These are phyloP conservation scores for Neurospora intermedia DNA, from an alignment of 495 filamentous ascomycete species.

Conservation along the genomic window DNA sequence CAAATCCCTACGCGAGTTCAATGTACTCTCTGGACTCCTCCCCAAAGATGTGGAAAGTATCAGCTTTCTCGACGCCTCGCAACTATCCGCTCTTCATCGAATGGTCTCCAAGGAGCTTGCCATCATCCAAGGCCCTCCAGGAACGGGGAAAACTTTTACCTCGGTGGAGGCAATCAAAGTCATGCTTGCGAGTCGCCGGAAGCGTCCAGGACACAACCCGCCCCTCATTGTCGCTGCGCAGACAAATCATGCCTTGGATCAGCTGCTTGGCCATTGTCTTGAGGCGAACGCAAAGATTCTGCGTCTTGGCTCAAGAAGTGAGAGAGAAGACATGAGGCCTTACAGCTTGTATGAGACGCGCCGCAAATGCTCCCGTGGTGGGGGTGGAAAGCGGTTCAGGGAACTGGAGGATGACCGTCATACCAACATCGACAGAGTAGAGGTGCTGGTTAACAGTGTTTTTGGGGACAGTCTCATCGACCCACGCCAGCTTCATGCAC, in stretches of 20 bases:
- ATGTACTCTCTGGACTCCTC: constrained; percentile 32
- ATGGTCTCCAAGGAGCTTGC: constrained; percentile 66
- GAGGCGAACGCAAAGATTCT: constrained; percentile 55
- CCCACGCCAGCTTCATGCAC: constrained; percentile 31
- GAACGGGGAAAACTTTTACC: constrained; percentile 79
- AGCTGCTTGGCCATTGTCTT: constrained; percentile 60
- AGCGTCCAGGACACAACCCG: constrained; percentile 7
- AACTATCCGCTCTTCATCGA: constrained; percentile 53
- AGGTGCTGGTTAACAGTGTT: constrained; percentile 36
- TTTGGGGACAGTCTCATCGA: constrained; percentile 40
- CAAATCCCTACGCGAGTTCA: constrained; percentile 39
- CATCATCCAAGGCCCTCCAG: constrained; percentile 84
- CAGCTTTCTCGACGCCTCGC: constrained; percentile 55
- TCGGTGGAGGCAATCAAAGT: constrained; percentile 62
- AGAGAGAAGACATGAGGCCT: constrained; percentile 51
- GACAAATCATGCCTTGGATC: constrained; percentile 91
- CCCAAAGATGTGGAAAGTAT: constrained; percentile 13
- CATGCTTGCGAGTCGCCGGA: constrained; percentile 45
- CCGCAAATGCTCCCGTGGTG: constrained; percentile 8
- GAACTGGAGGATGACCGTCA: background rate
- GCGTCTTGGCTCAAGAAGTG: constrained; percentile 67
- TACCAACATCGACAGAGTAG: constrained; percentile 24
- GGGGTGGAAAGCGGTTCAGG: background rate
- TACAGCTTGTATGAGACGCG: constrained; percentile 56
- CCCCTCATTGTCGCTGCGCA: constrained; percentile 68